These are phyloP conservation scores for Coniella lustricola DNA, from an alignment of 2,329 filamentous ascomycete genomes.

Conservation along the genomic window DNA sequence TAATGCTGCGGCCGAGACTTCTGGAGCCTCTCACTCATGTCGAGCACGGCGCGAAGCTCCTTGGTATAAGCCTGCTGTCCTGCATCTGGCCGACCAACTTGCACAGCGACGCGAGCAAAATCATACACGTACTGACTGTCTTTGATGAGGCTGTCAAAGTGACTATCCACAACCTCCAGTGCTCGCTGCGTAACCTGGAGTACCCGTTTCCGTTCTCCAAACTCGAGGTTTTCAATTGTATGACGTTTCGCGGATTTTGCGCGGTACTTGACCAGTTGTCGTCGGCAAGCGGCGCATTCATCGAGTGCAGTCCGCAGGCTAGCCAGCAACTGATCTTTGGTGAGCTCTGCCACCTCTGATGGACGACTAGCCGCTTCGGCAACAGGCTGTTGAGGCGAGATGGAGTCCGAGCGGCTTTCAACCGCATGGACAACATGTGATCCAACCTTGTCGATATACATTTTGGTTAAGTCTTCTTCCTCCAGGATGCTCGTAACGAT, in stretches of 20 bases:
- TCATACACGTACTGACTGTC: neutral
- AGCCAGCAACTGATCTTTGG: neutral
- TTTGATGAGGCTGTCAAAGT: neutral
- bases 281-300: neutral
- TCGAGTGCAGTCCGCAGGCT: neutral
- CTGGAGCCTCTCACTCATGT: neutral
- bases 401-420: neutral
- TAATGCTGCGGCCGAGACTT: neutral
- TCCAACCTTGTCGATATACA: neutral
- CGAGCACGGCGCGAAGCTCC: neutral
- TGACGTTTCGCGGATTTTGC: neutral
- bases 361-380: neutral
- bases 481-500: neutral
- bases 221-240: neutral
- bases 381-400: neutral
- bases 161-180: neutral
- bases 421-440: neutral
- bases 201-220: neutral
- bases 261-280: neutral
- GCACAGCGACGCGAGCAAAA: neutral
- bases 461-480: neutral
- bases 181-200: neutral
- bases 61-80: neutral
- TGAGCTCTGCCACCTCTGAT: neutral
- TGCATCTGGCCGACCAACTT: neutral